phyloP scores from a whole-genome alignment of 1,284 basidiomycete species.

The Entoloma clypeatum region DNA sequence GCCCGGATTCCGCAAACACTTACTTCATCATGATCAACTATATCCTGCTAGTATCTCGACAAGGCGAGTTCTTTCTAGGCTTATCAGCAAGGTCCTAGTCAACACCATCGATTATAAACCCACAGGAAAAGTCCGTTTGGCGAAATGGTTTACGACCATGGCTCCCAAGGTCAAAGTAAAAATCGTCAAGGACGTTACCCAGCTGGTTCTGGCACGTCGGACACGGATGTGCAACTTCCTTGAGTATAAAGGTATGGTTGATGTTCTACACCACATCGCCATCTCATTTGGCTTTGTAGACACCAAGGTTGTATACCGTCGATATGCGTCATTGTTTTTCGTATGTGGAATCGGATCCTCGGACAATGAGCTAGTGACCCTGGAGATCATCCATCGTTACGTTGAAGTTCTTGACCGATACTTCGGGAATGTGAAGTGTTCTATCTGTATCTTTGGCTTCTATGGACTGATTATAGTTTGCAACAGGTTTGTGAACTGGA shows the following conservation, averaged over 20 bases:
- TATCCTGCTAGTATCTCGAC: conserved; percentile 93
- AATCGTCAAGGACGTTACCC: conserved; percentile 99
- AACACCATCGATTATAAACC: conserved; percentile 8
- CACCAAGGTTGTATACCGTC: conserved; percentile 94
- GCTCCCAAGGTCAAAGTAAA: conserved; percentile 93
- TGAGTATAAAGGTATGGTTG: conserved; percentile 89
- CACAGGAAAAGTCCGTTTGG: conserved; percentile 92
- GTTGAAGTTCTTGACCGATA: conserved; percentile 99
- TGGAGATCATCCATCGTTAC: conserved; percentile 98
- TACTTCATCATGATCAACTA: conserved; percentile 81
- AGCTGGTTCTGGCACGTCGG: conserved; percentile 92
- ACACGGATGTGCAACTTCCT: conserved; percentile 99
- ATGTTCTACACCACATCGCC: conserved; percentile 1
- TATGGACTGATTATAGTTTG: conserved; percentile 12
- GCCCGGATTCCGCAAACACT: conserved; percentile 5
- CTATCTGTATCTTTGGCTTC: conserved; percentile 6
- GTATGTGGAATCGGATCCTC: conserved; percentile 86
- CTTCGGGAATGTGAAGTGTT: conserved; percentile 86
- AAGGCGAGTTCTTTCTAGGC: conserved; percentile 57
- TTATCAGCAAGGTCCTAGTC: conserved; percentile 10
- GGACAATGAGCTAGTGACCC: conserved; percentile 92
- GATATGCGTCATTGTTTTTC: conserved; percentile 98
- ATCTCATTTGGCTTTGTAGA: conserved; percentile 43
- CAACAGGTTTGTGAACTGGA: conserved; percentile 91
- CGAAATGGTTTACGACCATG: conserved; percentile 99